Percentiles rank a stretch among this genome's conserved stretches.
These are phyloP conservation scores for Aspergillus taichungensis DNA, from an alignment of 495 filamentous ascomycete genomes.

Conservation along the genomic window DNA sequence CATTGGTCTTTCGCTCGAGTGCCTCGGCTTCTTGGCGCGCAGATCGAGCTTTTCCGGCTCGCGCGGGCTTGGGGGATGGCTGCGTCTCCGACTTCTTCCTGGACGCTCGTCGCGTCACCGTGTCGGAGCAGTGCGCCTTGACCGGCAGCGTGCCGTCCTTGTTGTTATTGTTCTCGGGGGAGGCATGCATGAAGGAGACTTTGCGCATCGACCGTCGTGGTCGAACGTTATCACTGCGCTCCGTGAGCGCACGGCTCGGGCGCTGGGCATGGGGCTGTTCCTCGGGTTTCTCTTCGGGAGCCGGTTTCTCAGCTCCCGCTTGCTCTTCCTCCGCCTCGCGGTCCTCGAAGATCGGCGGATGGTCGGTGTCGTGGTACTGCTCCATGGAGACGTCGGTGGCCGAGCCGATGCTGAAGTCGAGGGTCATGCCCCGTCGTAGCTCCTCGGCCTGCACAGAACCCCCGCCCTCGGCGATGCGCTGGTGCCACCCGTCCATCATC, in stretches of 20 bases:
- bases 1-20: constrained; percentile 5
- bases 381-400: constrained; percentile 25
- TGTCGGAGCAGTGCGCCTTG: constrained; percentile 27
- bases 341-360: constrained; percentile 45
- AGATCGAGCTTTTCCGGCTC: background rate
- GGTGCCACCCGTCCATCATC: constrained; percentile 90
- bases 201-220: constrained; percentile 30
- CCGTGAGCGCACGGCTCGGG: constrained; percentile 29
- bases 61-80: constrained; percentile 11
- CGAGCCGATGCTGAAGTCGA: constrained; percentile 51
- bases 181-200: constrained; percentile 38
- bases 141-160: constrained; percentile 33
- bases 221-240: constrained; percentile 35
- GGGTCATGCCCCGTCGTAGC: constrained; percentile 62
- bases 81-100: constrained; percentile 25
- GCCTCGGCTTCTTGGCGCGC: constrained; percentile 10
- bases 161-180: constrained; percentile 16
- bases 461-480: constrained; percentile 68
- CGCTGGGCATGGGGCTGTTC: constrained; percentile 10
- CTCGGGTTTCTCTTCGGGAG: constrained; percentile 3
- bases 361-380: constrained; percentile 14
- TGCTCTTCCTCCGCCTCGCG: constrained; percentile 43
- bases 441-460: constrained; percentile 78
- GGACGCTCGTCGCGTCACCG: constrained; percentile 27
- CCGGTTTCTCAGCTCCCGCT: constrained; percentile 28